These are phyloP conservation scores for Dothistroma septosporum DNA, from an alignment of 2,329 filamentous ascomycete species.

Conservation along the genomic window DNA sequence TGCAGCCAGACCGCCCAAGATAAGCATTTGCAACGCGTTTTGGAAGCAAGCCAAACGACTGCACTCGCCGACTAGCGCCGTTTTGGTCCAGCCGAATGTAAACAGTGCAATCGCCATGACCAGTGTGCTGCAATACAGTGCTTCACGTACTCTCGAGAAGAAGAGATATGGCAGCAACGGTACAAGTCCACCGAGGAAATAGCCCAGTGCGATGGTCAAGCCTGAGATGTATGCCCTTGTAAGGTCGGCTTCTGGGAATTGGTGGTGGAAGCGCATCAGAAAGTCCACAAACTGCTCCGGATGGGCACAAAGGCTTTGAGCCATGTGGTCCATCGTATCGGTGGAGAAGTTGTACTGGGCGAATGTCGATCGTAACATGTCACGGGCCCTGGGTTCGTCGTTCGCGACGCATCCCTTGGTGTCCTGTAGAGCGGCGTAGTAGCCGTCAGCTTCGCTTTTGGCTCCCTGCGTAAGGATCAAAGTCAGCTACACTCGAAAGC, in stretches of 20 bases:
- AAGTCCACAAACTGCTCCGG: conserved; percentile 43
- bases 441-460: conserved; percentile 50
- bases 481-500: neutral
- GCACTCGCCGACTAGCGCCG: conserved; percentile 47
- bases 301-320: conserved; percentile 13
- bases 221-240: conserved; percentile 52
- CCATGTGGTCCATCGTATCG: conserved; percentile 25
- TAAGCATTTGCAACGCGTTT: conserved; percentile 61
- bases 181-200: conserved; percentile 67
- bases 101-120: conserved; percentile 60
- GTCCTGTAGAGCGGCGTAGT: conserved; percentile 44
- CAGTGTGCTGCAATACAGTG: conserved; percentile 56
- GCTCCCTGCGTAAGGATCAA: conserved; percentile 35
- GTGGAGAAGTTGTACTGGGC: conserved; percentile 40
- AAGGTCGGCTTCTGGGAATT: conserved; percentile 42
- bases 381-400: conserved; percentile 36
- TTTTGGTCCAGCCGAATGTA: conserved; percentile 63
- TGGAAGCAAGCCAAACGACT: conserved; percentile 48
- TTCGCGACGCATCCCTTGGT: conserved; percentile 40
- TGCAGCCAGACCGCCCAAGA: conserved; percentile 62
- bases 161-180: conserved; percentile 68
- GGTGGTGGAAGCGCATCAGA: conserved; percentile 47
- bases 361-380: conserved; percentile 42
- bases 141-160: conserved; percentile 41
- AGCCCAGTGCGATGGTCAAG: conserved; percentile 63